phyloP scores from a whole-genome alignment of 768 basidiomycete species.

The Boletus subparvulus region DNA sequence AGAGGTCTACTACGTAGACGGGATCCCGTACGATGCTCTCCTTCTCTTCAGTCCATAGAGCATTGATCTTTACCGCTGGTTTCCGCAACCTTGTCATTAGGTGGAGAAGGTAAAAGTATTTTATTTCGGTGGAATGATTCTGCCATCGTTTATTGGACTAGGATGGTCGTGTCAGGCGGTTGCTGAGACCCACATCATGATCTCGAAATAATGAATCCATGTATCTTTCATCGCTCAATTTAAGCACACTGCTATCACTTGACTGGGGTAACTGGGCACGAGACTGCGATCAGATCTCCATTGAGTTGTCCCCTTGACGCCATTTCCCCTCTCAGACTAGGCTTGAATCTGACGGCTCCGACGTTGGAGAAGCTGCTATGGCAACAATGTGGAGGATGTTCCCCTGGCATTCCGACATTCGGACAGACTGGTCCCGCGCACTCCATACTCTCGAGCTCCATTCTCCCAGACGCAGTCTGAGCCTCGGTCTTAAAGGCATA shows the following conservation, averaged over 20 bases:
- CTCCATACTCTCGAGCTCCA: neutral
- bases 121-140: neutral
- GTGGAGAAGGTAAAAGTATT: slow-evolving; percentile 3
- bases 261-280: neutral
- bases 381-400: no score
- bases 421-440: no score
- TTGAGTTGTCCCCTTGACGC: neutral
- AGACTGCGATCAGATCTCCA: neutral
- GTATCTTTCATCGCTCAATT: slow-evolving; percentile 1
- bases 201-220: neutral
- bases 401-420: neutral
- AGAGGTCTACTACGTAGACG: slow-evolving; percentile 32
- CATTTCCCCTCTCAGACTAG: neutral
- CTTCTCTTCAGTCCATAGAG: slow-evolving; percentile 23
- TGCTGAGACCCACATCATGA: neutral
- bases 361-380: no score
- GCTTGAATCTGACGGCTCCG: no score
- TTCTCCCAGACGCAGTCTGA: neutral
- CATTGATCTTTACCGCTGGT: slow-evolving; percentile 9
- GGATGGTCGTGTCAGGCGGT: neutral
- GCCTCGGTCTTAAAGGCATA: neutral
- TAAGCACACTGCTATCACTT: neutral
- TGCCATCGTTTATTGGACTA: neutral
- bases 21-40: slow-evolving; percentile 32
- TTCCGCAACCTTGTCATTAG: slow-evolving; percentile 2